These are phyloP conservation scores for Nannizzia gypsea DNA, from an alignment of 2,329 filamentous ascomycete species.

Conservation along the genomic window DNA sequence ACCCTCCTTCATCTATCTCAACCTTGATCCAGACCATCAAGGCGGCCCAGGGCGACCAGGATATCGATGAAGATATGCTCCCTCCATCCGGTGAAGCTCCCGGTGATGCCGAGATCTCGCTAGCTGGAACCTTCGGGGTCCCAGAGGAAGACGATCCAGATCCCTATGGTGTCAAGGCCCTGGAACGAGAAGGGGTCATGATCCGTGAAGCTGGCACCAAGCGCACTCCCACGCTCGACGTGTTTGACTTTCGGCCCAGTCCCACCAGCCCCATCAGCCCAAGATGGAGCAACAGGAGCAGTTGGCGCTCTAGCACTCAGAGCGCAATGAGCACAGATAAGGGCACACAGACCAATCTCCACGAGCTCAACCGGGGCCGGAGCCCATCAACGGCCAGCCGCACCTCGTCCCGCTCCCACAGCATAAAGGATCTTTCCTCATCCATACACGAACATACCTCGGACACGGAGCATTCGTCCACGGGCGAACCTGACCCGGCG, in stretches of 20 bases:
- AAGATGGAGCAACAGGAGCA: conserved; percentile 54
- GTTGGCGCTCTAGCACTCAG: conserved; percentile 58
- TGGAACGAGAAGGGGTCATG: conserved; percentile 82
- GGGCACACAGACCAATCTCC: conserved; percentile 57
- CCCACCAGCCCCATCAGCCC: conserved; percentile 60
- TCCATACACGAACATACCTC: background rate
- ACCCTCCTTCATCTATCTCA: conserved; percentile 45
- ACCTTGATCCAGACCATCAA: conserved; percentile 72
- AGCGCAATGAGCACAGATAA: conserved; percentile 49
- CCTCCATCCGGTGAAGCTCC: conserved; percentile 59
- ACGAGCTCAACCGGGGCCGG: background rate
- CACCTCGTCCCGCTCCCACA: conserved; percentile 9
- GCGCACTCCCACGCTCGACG: conserved; percentile 59
- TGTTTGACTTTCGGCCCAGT: conserved; percentile 70
- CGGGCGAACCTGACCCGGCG: background rate
- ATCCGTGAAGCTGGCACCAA: conserved; percentile 81
- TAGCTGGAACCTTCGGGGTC: conserved; percentile 56
- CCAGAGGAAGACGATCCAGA: conserved; percentile 74
- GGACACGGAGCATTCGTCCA: background rate
- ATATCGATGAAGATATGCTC: conserved; percentile 59
- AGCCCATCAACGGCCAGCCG: conserved; percentile 8
- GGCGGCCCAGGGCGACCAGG: conserved; percentile 69
- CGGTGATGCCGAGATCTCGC: conserved; percentile 54
- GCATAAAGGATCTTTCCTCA: conserved; percentile 1
- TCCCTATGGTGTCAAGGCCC: conserved; percentile 76